Conservation (phyloP, 1,284 basidiomycete species). For the Papiliotrema nemorosa region DNA sequence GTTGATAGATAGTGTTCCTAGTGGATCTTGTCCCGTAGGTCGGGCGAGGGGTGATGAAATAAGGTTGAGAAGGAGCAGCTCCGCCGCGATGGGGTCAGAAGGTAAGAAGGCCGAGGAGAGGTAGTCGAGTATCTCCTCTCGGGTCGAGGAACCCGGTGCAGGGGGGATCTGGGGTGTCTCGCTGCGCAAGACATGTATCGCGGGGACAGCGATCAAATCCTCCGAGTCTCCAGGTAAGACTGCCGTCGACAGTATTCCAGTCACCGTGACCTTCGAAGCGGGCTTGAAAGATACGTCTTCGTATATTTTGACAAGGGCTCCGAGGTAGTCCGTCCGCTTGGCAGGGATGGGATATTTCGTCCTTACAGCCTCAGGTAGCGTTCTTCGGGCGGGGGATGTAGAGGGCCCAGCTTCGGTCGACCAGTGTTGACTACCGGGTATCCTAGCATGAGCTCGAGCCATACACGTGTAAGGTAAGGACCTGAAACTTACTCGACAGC, state of each 20-base stretch:
- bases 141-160: neutral
- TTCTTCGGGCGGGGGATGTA: neutral
- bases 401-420: neutral
- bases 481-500: slow-evolving; percentile 42
- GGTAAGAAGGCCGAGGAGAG: slow-evolving; percentile 32
- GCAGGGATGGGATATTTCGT: slow-evolving; percentile 36
- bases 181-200: slow-evolving; percentile 37
- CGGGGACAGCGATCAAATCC: slow-evolving; percentile 24
- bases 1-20: slow-evolving; percentile 45
- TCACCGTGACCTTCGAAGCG: slow-evolving; percentile 35
- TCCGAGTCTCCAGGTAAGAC: slow-evolving; percentile 36
- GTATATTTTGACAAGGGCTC: slow-evolving; percentile 47
- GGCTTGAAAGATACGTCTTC: slow-evolving; percentile 41
- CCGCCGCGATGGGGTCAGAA: slow-evolving; percentile 35
- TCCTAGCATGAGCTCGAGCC: slow-evolving; percentile 5
- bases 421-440: slow-evolving; percentile 6
- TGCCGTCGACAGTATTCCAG: slow-evolving; percentile 39
- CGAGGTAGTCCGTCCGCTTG: slow-evolving; percentile 24
- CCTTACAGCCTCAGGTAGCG: slow-evolving; percentile 16
- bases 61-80: slow-evolving; percentile 38
- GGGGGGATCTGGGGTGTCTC: neutral
- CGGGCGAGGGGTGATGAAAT: slow-evolving; percentile 37
- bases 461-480: too few species aligned
- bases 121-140: slow-evolving; percentile 26
- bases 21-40: slow-evolving; percentile 21